A percentile compares a stretch with the other conserved stretches of the same genome.
Evolutionary conservation across 2,329 filamentous ascomycete species (phyloP).

Genomic region (Fragosphaeria purpurea): DNA sequence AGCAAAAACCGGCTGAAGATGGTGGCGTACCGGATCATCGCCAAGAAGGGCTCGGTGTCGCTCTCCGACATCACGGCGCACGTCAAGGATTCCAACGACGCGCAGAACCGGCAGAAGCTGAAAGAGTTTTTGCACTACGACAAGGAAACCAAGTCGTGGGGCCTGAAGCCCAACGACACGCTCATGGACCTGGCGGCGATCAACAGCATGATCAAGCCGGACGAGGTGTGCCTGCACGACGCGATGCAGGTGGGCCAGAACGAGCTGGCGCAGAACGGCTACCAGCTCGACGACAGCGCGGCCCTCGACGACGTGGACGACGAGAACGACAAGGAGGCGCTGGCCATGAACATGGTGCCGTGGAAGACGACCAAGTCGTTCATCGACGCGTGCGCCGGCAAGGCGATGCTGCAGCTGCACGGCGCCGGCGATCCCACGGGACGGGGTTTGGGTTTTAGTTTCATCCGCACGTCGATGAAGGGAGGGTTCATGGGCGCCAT

Average conservation of each 20-base stretch:
- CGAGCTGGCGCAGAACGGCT: constrained; percentile 83
- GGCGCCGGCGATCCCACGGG: constrained; percentile 92
- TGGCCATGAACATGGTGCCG: constrained; percentile 82
- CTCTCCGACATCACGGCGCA: constrained; percentile 85
- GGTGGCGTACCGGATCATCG: constrained; percentile 82
- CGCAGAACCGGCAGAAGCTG: constrained; percentile 92
- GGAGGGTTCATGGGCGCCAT: constrained; percentile 84
- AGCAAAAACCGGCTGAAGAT: constrained; percentile 95
- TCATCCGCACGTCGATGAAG: constrained; percentile 98
- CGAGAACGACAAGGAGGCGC: constrained; percentile 56
- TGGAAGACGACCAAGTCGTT: constrained; percentile 98
- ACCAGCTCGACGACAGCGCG: constrained; percentile 52
- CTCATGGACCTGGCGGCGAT: constrained; percentile 74
- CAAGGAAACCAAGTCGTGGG: constrained; percentile 81
- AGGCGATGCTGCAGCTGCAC: constrained; percentile 92
- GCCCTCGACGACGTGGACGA: constrained; percentile 58
- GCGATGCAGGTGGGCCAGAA: constrained; percentile 94
- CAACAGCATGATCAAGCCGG: constrained; percentile 82
- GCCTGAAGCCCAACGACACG: constrained; percentile 59
- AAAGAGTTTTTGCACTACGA: constrained; percentile 93
- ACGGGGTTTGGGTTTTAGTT: constrained; percentile 88
- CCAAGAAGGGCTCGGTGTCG: constrained; percentile 61
- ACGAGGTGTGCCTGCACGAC: constrained; percentile 89
- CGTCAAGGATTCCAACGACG: constrained; percentile 85
- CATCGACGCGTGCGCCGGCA: constrained; percentile 82